Evolutionary conservation across 75 land plant genomes (phyloP).

Genomic region (Sequoia sempervirens): DNA sequence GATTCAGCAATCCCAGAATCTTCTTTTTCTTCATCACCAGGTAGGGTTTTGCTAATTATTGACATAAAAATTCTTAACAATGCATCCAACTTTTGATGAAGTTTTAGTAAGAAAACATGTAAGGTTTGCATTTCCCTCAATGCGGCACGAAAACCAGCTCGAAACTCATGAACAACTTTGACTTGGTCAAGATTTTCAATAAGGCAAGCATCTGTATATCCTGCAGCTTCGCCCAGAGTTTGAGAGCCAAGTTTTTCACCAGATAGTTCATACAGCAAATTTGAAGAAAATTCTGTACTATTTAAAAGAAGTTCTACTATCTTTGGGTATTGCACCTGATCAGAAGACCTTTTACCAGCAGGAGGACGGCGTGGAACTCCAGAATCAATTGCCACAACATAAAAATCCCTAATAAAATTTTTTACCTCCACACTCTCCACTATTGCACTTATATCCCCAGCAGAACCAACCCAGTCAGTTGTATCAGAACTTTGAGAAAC

Average conservation of each 20-base stretch:
- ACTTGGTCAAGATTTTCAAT: conserved; percentile 28
- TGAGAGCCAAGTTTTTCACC: conserved; percentile 58
- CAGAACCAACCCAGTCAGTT: conserved; percentile 23
- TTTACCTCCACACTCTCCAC: conserved; percentile 9
- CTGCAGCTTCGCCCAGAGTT: conserved; percentile 17
- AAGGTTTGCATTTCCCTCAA: conserved; percentile 76
- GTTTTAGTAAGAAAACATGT: conserved; percentile 72
- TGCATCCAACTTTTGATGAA: conserved; percentile 73
- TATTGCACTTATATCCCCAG: conserved; percentile 15
- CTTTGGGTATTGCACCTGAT: conserved; percentile 73
- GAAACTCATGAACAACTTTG: conserved; percentile 58
- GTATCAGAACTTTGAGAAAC: conserved; percentile 31
- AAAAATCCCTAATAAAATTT: conserved; percentile 18
- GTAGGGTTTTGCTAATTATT: conserved; percentile 35
- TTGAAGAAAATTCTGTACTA: conserved; percentile 51
- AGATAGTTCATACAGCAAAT: conserved; percentile 70
- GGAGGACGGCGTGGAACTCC: conserved; percentile 98
- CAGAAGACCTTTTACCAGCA: conserved; percentile 76
- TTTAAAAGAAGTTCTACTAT: conserved; percentile 86
- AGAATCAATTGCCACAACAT: conserved; percentile 89
- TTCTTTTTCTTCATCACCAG: conserved; percentile 47
- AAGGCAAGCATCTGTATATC: not conserved
- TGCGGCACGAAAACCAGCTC: conserved; percentile 66
- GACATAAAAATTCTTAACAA: conserved; percentile 48
- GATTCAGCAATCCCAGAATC: conserved; percentile 42